Conservation (phyloP, 306 rosid genomes). For the Fragaria iinumae region DNA sequence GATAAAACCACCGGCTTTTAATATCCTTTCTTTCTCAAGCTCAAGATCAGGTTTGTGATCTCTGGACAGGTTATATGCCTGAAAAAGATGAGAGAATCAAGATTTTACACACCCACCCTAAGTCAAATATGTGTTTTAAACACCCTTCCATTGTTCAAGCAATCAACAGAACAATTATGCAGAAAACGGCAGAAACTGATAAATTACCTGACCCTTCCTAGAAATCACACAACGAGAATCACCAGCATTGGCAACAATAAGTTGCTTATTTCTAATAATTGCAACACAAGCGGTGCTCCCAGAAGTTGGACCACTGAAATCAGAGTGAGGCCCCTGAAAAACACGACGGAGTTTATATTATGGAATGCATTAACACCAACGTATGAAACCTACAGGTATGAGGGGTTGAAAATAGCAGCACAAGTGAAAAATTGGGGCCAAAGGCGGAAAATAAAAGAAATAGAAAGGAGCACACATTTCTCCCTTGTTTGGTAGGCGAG, state of each 20-base stretch:
- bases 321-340: constrained; percentile 95
- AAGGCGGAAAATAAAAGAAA: neutral
- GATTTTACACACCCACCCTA: neutral
- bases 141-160: neutral
- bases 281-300: constrained; percentile 99
- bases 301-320: constrained; percentile 89
- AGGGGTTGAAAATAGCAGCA: neutral
- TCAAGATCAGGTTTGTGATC: constrained; percentile 98
- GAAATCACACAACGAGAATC: constrained; percentile 97
- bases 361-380: neutral
- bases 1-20: constrained; percentile 93
- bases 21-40: constrained; percentile 85
- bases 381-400: neutral
- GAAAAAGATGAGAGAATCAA: constrained; percentile 28
- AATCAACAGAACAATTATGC: constrained; percentile 2
- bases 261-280: constrained; percentile 65
- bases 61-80: constrained; percentile 91
- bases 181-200: neutral
- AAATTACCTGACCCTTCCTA: constrained; percentile 87
- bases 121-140: neutral
- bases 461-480: neutral
- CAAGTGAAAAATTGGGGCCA: neutral
- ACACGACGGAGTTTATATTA: constrained; percentile 24
- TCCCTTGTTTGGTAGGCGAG: neutral
- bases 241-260: constrained; percentile 94